A percentile compares a stretch with the other conserved stretches of the same genome.
Evolutionary conservation across 192 early-diverging fungal genomes (phyloP).

Genomic region (Phlyctochytrium planicorne): DNA sequence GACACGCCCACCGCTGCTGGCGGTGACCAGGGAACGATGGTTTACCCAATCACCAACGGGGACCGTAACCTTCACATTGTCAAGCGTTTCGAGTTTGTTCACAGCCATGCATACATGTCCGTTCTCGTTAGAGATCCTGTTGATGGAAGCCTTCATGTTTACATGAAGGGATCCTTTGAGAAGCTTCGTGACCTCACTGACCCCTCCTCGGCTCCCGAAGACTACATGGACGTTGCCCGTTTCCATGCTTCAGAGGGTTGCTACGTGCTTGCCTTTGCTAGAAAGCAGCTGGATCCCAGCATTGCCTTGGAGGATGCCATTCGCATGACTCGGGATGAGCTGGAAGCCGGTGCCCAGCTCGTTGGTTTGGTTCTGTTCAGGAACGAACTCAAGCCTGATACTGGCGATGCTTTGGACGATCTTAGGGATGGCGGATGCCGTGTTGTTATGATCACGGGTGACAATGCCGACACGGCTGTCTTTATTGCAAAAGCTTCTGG

Average conservation of each 20-base stretch:
- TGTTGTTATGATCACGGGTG: conserved; percentile 83
- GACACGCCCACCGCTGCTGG: conserved; percentile 35
- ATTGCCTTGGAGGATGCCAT: conserved; percentile 38
- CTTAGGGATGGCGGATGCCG: conserved; percentile 67
- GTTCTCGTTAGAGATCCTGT: conserved; percentile 60
- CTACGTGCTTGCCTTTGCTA: conserved; percentile 77
- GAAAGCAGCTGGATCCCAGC: conserved; percentile 53
- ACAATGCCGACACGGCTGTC: conserved; percentile 71
- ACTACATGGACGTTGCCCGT: conserved; percentile 57
- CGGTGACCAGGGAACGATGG: conserved; percentile 30
- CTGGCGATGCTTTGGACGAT: conserved; percentile 61
- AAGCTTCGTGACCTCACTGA: conserved; percentile 54
- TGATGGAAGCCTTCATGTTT: conserved; percentile 55
- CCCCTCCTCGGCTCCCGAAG: conserved; percentile 44
- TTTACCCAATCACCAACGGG: conserved; percentile 14
- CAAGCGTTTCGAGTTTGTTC: conserved; percentile 46
- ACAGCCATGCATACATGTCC: conserved; percentile 68
- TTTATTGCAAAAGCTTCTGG: conserved; percentile 69
- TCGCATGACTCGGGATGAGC: conserved; percentile 51
- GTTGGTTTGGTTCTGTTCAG: conserved; percentile 71
- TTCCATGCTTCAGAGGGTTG: conserved; percentile 69
- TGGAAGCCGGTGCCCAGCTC: conserved; percentile 55
- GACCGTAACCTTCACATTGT: conserved; percentile 47
- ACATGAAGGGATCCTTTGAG: conserved; percentile 72
- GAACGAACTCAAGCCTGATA: conserved; percentile 75